These are phyloP conservation scores for Penicillium odoratum DNA, from an alignment of 495 filamentous ascomycete genomes.

Conservation along the genomic window DNA sequence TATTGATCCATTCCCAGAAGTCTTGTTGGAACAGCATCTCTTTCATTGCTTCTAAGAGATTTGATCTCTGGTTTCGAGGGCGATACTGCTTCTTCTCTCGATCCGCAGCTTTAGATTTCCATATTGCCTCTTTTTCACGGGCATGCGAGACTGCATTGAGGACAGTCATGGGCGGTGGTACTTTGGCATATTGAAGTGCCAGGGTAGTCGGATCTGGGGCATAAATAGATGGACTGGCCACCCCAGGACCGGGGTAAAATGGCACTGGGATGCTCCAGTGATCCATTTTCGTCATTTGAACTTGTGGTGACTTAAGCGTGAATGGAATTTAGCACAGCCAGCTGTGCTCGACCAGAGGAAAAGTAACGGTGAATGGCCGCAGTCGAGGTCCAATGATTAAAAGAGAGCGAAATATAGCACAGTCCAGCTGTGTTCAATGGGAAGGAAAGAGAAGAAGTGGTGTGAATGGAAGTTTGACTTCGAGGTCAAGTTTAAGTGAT, in stretches of 20 bases:
- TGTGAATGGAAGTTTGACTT: no score
- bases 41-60: not conserved
- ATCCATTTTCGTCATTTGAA: not conserved
- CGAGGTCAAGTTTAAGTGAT: no score
- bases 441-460: not conserved
- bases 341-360: not conserved
- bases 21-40: not conserved
- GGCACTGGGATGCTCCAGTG: not conserved
- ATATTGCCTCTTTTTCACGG: not conserved
- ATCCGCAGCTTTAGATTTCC: not conserved
- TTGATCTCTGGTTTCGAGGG: not conserved
- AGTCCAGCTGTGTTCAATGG: not conserved
- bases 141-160: not conserved
- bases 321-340: not conserved
- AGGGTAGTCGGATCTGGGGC: not conserved
- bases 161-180: not conserved
- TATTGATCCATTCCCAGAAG: not conserved
- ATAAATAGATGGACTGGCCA: not conserved
- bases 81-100: not conserved
- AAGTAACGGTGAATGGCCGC: not conserved
- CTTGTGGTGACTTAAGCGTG: not conserved
- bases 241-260: not conserved
- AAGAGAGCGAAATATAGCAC: not conserved
- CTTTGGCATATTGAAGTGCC: not conserved
- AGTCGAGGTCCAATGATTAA: no score